phyloP scores from a whole-genome alignment of 148 eudicot species.

The Agrostemma githago region DNA sequence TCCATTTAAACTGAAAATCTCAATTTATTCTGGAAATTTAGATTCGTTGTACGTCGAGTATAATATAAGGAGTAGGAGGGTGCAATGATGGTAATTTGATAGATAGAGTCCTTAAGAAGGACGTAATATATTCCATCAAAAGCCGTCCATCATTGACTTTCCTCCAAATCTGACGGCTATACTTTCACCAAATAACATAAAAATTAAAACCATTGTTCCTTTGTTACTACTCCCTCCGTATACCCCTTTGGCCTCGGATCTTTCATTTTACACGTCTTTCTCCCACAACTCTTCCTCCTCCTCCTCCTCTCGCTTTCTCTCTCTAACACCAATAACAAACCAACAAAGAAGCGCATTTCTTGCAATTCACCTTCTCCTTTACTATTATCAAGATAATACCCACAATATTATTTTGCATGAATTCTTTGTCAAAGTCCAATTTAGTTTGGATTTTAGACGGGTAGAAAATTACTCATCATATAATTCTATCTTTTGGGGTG shows the following conservation, averaged over 20 bases:
- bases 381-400: background rate
- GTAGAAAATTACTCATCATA: background rate
- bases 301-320: background rate
- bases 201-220: background rate
- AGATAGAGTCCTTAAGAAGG: slow-evolving; percentile 11
- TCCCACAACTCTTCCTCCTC: background rate
- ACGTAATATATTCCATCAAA: slow-evolving; percentile 15
- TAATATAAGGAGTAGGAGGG: slow-evolving; percentile 3
- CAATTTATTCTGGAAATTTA: too few species aligned
- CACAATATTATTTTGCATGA: slow-evolving; percentile 20
- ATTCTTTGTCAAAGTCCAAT: background rate
- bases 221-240: background rate
- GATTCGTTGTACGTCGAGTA: too few species aligned
- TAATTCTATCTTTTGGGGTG: background rate
- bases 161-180: slow-evolving; percentile 16
- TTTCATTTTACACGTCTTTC: slow-evolving; percentile 29
- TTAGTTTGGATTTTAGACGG: background rate
- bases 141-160: slow-evolving; percentile 29
- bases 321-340: background rate
- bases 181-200: slow-evolving; percentile 13
- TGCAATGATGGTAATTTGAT: slow-evolving; percentile 1
- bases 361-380: slow-evolving; percentile 18
- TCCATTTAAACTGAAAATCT: too few species aligned
- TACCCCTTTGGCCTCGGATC: slow-evolving; percentile 30
- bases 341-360: slow-evolving; percentile 15